Evolutionary conservation across 2,329 filamentous ascomycete genomes (phyloP).

Genomic region (Fusarium zealandicum): DNA sequence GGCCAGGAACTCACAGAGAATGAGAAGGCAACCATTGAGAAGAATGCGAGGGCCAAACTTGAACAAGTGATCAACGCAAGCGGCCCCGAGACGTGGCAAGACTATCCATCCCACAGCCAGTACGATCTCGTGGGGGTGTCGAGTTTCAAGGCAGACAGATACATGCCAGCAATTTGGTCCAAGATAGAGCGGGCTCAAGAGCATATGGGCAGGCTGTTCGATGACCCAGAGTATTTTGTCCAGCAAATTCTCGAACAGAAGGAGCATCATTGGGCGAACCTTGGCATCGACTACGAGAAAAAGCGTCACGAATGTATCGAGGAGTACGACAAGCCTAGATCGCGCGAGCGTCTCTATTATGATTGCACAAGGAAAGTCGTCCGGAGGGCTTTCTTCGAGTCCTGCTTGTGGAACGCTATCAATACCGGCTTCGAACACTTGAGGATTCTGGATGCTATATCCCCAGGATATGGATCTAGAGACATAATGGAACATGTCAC

Average conservation of each 20-base stretch:
- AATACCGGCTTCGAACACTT: neutral
- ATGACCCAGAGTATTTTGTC: slow-evolving; percentile 32
- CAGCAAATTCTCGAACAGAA: slow-evolving; percentile 28
- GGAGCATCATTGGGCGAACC: slow-evolving; percentile 35
- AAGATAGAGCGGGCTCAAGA: slow-evolving; percentile 22
- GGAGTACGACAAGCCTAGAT: neutral
- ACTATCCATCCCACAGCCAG: slow-evolving; percentile 21
- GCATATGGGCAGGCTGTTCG: slow-evolving; percentile 26
- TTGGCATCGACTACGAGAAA: slow-evolving; percentile 7
- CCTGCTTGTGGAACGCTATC: slow-evolving; percentile 27
- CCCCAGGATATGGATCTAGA: neutral
- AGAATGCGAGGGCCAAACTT: neutral
- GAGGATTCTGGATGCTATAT: neutral
- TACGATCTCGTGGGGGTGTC: slow-evolving; percentile 16
- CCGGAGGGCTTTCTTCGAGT: slow-evolving; percentile 32
- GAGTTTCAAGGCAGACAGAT: neutral
- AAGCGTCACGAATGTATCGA: neutral
- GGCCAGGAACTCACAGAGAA: neutral
- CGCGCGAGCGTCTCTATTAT: slow-evolving; percentile 20
- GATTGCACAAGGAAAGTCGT: slow-evolving; percentile 28
- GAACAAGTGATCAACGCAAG: neutral
- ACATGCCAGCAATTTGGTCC: neutral
- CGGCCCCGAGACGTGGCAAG: slow-evolving; percentile 12
- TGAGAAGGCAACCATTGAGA: neutral
- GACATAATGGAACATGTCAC: neutral